Evolutionary conservation across 208 protist species (phyloP).

Genomic region (Acanthamoeba royreba): DNA sequence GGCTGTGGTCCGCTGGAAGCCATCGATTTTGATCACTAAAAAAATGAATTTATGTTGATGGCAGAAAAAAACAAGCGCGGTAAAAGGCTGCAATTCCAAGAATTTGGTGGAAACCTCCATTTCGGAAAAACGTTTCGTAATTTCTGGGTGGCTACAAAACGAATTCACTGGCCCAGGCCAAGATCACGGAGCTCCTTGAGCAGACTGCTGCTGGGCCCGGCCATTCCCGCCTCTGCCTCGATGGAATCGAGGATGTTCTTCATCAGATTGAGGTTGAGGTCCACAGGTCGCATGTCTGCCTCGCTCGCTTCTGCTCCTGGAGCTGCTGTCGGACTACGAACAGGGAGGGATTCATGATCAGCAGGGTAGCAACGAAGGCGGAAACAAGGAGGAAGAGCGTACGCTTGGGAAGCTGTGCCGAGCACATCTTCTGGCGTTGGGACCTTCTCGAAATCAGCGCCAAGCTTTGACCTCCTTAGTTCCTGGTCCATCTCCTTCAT

Average conservation of each 20-base stretch:
- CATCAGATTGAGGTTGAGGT: conserved; percentile 44
- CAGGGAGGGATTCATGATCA: background rate
- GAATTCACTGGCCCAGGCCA: no score
- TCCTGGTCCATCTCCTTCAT: conserved; percentile 26
- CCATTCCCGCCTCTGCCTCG: background rate
- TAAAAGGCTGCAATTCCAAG: no score
- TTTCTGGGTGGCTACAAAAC: no score
- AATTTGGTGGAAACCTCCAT: no score
- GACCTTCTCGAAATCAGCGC: conserved; percentile 21
- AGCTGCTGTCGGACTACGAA: background rate
- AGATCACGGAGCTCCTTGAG: conserved; percentile 21
- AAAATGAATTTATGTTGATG: no score
- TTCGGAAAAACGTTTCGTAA: no score
- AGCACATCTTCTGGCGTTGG: background rate
- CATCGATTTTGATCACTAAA: background rate
- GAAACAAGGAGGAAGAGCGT: background rate
- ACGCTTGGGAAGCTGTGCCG: background rate
- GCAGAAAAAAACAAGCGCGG: no score
- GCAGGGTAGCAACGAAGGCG: background rate
- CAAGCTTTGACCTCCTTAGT: background rate
- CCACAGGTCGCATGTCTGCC: conserved; percentile 15
- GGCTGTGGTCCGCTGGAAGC: background rate
- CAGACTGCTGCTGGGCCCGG: conserved; percentile 1
- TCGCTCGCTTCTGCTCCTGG: background rate
- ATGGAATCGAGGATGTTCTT: conserved; percentile 50